Conservation (phyloP, 306 rosid species). For the Rosa persica region DNA sequence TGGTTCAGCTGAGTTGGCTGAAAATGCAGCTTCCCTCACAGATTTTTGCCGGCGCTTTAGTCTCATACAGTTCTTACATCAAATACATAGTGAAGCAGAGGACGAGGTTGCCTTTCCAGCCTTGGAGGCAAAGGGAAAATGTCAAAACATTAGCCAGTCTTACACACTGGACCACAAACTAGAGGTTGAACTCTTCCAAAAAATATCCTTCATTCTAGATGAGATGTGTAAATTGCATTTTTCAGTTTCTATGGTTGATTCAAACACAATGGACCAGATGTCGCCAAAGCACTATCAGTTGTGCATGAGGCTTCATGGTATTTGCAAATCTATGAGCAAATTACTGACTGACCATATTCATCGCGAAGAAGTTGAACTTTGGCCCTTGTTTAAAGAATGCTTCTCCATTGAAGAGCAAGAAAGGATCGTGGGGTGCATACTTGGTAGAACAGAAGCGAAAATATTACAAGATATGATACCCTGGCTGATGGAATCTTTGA, state of each 20-base stretch:
- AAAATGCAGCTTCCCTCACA: conserved; percentile 47
- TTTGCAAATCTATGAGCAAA: conserved; percentile 68
- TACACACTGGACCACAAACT: conserved; percentile 82
- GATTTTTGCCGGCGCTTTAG: conserved; percentile 63
- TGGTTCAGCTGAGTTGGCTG: conserved; percentile 73
- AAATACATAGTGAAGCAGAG: conserved; percentile 87
- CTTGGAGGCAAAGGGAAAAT: conserved; percentile 72
- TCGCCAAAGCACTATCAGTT: conserved; percentile 43
- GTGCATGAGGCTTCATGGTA: conserved; percentile 62
- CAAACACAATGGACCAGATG: conserved; percentile 37
- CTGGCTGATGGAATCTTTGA: conserved; percentile 83
- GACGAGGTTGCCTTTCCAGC: conserved; percentile 97
- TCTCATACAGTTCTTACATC: conserved; percentile 64
- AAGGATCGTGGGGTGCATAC: conserved; percentile 72
- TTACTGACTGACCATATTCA: conserved; percentile 56
- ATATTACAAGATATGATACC: conserved; percentile 88
- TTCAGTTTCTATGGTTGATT: conserved; percentile 42
- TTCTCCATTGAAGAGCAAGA: conserved; percentile 77
- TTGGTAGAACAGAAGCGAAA: conserved; percentile 81
- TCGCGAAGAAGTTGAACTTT: conserved; percentile 81
- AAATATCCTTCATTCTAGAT: conserved; percentile 60
- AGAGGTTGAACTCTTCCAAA: conserved; percentile 55
- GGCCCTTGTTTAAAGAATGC: conserved; percentile 71
- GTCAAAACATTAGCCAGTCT: conserved; percentile 79
- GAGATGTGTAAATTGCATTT: conserved; percentile 53